phyloP scores from a whole-genome alignment of 2,329 filamentous ascomycete genomes.

The Sphaerulina vaccinii region DNA sequence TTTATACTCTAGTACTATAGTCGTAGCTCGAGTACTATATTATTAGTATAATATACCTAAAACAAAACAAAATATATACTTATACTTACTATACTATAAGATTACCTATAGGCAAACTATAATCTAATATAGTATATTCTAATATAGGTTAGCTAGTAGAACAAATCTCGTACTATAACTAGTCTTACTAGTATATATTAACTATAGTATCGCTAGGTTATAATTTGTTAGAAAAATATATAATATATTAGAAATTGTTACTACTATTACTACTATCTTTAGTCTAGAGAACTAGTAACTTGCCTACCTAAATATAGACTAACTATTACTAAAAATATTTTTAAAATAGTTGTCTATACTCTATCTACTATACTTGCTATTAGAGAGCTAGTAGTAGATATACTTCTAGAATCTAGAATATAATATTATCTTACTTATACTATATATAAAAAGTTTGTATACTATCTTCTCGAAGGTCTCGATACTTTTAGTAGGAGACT shows the following conservation, averaged over 20 bases:
- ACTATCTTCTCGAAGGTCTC: not conserved
- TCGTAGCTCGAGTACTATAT: not conserved
- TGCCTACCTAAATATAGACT: not conserved
- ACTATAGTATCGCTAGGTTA: no score
- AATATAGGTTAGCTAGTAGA: not conserved
- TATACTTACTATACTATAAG: not conserved
- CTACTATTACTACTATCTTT: no score
- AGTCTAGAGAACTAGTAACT: not conserved
- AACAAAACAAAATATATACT: not conserved
- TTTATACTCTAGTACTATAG: not conserved
- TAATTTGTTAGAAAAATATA: no score
- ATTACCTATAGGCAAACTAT: not conserved
- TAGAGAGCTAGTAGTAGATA: not conserved
- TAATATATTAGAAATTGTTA: no score
- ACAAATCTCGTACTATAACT: not conserved
- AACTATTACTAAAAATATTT: not conserved
- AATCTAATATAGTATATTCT: not conserved
- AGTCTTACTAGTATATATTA: no score
- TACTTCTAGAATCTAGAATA: not conserved
- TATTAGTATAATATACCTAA: not conserved
- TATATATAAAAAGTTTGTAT: not conserved
- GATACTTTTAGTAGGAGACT: not conserved
- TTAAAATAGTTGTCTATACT: not conserved
- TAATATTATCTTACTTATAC: not conserved
- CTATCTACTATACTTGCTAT: not conserved